Evolutionary conservation across 345 rosid genomes (phyloP), one percentile per base, ranked within the genome.

Genomic region (Pugionium dolabratum): DNA sequence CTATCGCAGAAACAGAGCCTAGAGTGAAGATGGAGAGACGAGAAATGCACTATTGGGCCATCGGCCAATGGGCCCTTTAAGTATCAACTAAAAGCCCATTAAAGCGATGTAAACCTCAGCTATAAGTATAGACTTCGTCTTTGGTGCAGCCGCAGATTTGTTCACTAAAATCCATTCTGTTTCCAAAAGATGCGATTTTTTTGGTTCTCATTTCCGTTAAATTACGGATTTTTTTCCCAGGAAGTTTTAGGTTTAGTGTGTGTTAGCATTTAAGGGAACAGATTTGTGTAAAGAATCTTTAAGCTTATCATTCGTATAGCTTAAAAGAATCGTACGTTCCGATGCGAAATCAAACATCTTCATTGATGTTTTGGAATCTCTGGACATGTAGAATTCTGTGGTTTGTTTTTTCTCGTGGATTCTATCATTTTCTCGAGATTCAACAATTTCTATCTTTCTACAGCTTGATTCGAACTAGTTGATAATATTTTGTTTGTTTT

Each of bases 381-480:
- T 64, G 76, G 76, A 72, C 76, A 64, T 72, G 70, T 64, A 6
- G 59, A 56, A 32, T 56, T 71, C 45, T 58, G 65, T 35, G 50
- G 8, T 3, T 30, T 54, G 2, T 18, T 18, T 26, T 49, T 40
- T 3, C 37, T 47, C 40, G 10, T 72, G 70, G 54, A 6, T 72
- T 64, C 65, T 72, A 64, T 41, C 70, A 72, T 72, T 64, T 71
- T 72, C 76, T 72, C 76, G 76, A 72, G 70, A 72, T 64, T 72
- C 76, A 3, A 71, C 59, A 71, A 25, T 1, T 63, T 71, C 4
- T 25, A 2, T 41, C 7, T 42, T 7, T 48, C 0, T 37, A 1
- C 7, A 9, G 9, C 45, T 2, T 7, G 9, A 26, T 56, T 40
- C 25, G 0, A 57, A 27, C 6, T 40, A 1, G 31, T 11, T 11